These are phyloP conservation scores for Lactifluus rugatus DNA, from an alignment of 768 basidiomycete species.

Conservation along the genomic window DNA sequence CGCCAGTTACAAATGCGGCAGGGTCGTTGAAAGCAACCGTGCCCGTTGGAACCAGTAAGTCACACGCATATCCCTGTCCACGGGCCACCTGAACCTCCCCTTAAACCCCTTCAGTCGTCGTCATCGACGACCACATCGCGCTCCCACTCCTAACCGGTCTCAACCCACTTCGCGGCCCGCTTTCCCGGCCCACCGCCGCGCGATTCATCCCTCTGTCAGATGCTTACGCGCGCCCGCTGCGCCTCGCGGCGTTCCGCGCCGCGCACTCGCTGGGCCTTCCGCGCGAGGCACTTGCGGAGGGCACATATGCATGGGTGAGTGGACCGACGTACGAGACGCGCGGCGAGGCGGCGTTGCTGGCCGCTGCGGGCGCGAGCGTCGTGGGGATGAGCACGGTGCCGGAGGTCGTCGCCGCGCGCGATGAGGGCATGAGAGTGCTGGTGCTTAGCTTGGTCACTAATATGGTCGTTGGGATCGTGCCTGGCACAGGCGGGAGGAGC, in stretches of 20 bases:
- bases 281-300: conserved; percentile 57
- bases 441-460: conserved; percentile 84
- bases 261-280: conserved; percentile 50
- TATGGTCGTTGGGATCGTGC: conserved; percentile 50
- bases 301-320: conserved; percentile 82
- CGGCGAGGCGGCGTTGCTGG: conserved; percentile 73
- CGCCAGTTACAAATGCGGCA: conserved; percentile 77
- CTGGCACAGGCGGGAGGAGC: conserved; percentile 39
- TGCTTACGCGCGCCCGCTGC: conserved; percentile 65
- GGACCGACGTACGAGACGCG: conserved; percentile 88
- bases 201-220: conserved; percentile 81
- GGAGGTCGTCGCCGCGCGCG: conserved; percentile 72
- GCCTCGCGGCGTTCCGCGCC: conserved; percentile 64
- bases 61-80: not conserved
- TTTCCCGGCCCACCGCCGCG: conserved; percentile 44
- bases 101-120: conserved; percentile 54
- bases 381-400: conserved; percentile 93
- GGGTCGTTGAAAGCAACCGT: conserved; percentile 68
- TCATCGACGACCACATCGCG: conserved; percentile 77
- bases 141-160: conserved; percentile 67
- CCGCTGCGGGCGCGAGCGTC: conserved; percentile 72
- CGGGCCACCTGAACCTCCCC: not conserved
- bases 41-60: conserved; percentile 68
- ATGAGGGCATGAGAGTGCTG: conserved; percentile 65
- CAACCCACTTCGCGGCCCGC: conserved; percentile 73